Base-by-base conservation (phyloP, 176 grass and related monocot genomes). In the Sorghum bicolor region DNA sequence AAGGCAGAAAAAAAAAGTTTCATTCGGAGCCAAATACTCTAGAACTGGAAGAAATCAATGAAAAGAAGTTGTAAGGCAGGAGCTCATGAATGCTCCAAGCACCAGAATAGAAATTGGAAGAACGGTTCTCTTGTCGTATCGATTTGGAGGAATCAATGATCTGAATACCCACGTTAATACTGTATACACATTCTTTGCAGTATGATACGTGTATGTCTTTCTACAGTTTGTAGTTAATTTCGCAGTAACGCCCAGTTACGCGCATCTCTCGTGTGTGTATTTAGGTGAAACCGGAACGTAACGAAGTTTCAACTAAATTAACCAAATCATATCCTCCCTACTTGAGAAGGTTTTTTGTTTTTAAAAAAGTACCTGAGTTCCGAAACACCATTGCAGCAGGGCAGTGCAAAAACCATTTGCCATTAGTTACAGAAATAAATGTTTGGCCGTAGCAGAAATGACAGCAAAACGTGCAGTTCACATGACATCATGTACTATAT, bases 41-140 rank as follows among this genome's bases (percentile, higher is more conserved):
- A 55, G 58, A 39, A 6, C 4, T 83, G n/a, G 81, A 92, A 64
- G 86, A 64, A 37, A 81, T 86, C 8, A 83, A 86, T 41, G 72
- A 86, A 30, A 86, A 30, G 79, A 73, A 41, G 82, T 70, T 63
- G 62, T 72, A 30, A 72, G 68, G 63, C 68, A 85, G 58, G 44
- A 47, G 13, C 74, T 80, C 55, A 84, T 81, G 78, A 71, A 68
- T 78, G 86, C 70, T 12, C 61, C 91, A 32, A 3, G 31, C 31
- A 32, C 6, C 47, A 50, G 16, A 50, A 50, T 47, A 47, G 12
- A 3, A 47, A 47, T 16, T 15, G 14, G 44, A 47, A 47, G 12
- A 47, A 16, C 14, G 1, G 0, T 47, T 15, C 13, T 47, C 16
- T 47, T 47, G 1, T 16, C 14, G 44, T 47, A 47, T 47, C 4